These are phyloP conservation scores for Candida ovalis DNA, from an alignment of 805 yeast genomes.

Conservation along the genomic window DNA sequence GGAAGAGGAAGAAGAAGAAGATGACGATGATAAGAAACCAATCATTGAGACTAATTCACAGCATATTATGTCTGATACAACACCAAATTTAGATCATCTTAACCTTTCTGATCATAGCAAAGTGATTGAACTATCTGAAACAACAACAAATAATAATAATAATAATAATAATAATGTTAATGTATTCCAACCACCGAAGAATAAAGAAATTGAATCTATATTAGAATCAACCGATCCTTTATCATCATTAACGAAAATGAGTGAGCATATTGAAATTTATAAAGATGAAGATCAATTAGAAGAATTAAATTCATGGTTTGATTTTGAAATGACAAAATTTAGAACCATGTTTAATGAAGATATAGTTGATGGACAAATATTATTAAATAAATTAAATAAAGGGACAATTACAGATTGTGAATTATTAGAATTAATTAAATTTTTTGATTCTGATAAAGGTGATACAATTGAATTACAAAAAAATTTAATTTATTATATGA, in stretches of 20 bases:
- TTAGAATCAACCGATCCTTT: constrained; percentile 25
- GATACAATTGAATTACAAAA: constrained; percentile 9
- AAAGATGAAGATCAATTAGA: constrained; percentile 15
- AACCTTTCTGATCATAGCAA: constrained; percentile 13
- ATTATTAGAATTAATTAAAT: constrained; percentile 12
- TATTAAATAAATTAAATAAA: constrained; percentile 13
- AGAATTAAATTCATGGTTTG: constrained; percentile 17
- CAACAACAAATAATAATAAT: no score
- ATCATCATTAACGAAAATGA: constrained; percentile 15
- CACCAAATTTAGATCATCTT: constrained; percentile 18
- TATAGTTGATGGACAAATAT: not conserved
- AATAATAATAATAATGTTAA: no score
- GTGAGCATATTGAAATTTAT: constrained; percentile 18
- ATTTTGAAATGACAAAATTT: constrained; percentile 16
- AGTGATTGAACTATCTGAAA: constrained; percentile 3
- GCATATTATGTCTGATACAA: constrained; percentile 16
- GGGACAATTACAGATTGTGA: constrained; percentile 11
- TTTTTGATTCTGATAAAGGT: constrained; percentile 4
- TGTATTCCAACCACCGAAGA: not conserved
- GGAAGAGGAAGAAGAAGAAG: not conserved
- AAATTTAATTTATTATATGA: constrained; percentile 10
- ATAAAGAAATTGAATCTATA: constrained; percentile 13
- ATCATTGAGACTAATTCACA: not conserved
- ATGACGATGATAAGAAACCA: not conserved
- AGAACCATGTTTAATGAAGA: not conserved